Evolutionary conservation across 768 basidiomycete genomes (phyloP), one percentile per base, ranked within the genome.

Genomic region (Fistulinella prunicolor): DNA sequence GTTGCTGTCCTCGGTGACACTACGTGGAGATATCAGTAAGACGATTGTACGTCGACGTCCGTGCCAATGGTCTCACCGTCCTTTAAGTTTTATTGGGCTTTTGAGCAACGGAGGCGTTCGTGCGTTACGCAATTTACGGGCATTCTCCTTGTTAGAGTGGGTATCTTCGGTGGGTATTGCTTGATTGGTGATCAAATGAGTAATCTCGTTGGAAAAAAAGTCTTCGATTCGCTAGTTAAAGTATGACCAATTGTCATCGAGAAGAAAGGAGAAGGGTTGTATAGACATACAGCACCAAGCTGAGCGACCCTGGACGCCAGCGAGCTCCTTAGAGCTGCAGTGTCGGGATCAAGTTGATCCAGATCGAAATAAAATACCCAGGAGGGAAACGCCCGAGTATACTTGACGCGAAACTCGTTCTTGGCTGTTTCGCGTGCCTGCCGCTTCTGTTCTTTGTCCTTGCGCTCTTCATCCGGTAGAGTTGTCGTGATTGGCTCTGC

Each of bases 291-390:
- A 51, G 82, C 87, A 53, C 89, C 88, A 53, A 96, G 78, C 35
- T 78, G 76, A 29, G 67, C 58, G 28, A 95, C 81, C 55, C 79
- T 76, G 32, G 73, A 63, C 52, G 75, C 79, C 30, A 91, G 68
- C 17, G 63, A 62, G 43, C 65, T 65, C 57, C 68, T 70, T 38
- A 66, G 64, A 10, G 64, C 56, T 17, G 70, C 67, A 21, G 55
- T 59, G 39, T 67, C 65, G 17, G 70, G 67, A 42, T 73, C 69
- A 24, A 70, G 71, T 35, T 68, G 58, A 57, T 80, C 77, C 50
- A 83, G 66, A 62, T 96, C 93, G 62, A 97, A 86, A 67, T 91
- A 86, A 67, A 98, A 95, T 16, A 75, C 79, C 74, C 86, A 92
- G 21, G 68, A 70, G 2, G 91, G 91, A 70, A 98, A 96, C 19